A percentile compares a stretch with the other conserved stretches of the same genome.
These are phyloP conservation scores for Wickerhamia fluorescens DNA, from an alignment of 805 yeast species.

Conservation along the genomic window DNA sequence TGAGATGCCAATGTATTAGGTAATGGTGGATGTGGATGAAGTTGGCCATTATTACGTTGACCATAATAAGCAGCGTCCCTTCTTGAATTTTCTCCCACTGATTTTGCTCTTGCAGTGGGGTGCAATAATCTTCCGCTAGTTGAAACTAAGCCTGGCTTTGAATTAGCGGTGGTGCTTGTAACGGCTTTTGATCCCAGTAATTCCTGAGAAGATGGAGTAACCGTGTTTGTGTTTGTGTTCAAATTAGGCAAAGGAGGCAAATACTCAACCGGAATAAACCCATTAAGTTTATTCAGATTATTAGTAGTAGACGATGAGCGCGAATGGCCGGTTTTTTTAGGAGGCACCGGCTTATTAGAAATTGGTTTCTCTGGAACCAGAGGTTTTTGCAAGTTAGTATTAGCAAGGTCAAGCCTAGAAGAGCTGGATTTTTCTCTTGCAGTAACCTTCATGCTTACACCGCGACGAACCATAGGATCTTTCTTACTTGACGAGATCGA, in stretches of 20 bases:
- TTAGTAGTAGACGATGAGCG: constrained; percentile 3
- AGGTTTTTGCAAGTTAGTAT: constrained; percentile 5
- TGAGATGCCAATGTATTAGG: constrained; percentile 34
- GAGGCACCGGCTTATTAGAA: neutral
- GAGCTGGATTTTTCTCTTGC: constrained; percentile 41
- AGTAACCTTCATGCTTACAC: constrained; percentile 56
- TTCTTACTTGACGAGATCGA: constrained; percentile 10
- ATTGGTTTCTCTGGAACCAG: constrained; percentile 4
- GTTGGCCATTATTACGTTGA: constrained; percentile 16
- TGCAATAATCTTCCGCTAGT: constrained; percentile 39
- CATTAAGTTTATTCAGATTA: constrained; percentile 23
- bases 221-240: constrained; percentile 17
- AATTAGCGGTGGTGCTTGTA: neutral
- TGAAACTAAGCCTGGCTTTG: constrained; percentile 5
- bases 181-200: neutral
- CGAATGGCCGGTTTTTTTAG: constrained; percentile 4
- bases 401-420: constrained; percentile 11
- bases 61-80: constrained; percentile 44
- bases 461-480: constrained; percentile 50
- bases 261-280: constrained; percentile 36
- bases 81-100: constrained; percentile 71
- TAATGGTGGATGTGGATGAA: constrained; percentile 40
- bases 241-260: constrained; percentile 40
- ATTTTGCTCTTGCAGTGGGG: constrained; percentile 84
- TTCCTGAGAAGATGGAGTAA: neutral